phyloP scores from a whole-genome alignment of 2,329 filamentous ascomycete species.

The Calonectria hongkongensis region DNA sequence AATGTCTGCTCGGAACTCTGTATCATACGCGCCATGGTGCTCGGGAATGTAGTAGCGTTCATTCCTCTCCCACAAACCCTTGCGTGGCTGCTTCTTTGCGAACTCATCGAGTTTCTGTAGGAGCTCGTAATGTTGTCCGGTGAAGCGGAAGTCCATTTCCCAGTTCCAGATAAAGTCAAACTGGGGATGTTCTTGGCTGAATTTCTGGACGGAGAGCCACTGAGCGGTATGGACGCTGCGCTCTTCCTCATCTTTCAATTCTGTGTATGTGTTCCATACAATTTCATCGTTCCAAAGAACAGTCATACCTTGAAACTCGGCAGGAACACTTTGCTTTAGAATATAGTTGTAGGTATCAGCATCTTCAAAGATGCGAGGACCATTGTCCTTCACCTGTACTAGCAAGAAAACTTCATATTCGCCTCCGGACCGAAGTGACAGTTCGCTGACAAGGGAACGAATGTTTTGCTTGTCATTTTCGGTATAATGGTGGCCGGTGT shows the following conservation, averaged over 20 bases:
- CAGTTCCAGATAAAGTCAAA: conserved; percentile 92
- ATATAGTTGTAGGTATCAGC: conserved; percentile 75
- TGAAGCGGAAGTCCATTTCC: conserved; percentile 89
- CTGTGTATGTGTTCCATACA: conserved; percentile 86
- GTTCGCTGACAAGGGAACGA: conserved; percentile 85
- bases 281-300: conserved; percentile 84
- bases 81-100: conserved; percentile 80
- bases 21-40: conserved; percentile 79
- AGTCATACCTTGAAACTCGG: conserved; percentile 82
- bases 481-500: conserved; percentile 84
- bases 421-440: conserved; percentile 84
- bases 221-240: conserved; percentile 76
- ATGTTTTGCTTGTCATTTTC: conserved; percentile 87
- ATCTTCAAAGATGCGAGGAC: conserved; percentile 75
- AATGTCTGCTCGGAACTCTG: conserved; percentile 79
- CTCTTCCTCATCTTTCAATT: conserved; percentile 77
- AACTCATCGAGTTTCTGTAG: conserved; percentile 79
- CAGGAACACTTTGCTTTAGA: conserved; percentile 78
- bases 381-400: conserved; percentile 83
- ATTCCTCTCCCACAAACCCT: conserved; percentile 83
- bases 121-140: conserved; percentile 88
- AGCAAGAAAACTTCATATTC: conserved; percentile 89
- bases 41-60: conserved; percentile 84
- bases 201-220: conserved; percentile 85
- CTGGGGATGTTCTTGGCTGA: conserved; percentile 84